Evolutionary conservation across 1,139 yeast species (phyloP), one percentile per base, ranked within the genome.

Genomic region (Kodamaea anthophila): DNA sequence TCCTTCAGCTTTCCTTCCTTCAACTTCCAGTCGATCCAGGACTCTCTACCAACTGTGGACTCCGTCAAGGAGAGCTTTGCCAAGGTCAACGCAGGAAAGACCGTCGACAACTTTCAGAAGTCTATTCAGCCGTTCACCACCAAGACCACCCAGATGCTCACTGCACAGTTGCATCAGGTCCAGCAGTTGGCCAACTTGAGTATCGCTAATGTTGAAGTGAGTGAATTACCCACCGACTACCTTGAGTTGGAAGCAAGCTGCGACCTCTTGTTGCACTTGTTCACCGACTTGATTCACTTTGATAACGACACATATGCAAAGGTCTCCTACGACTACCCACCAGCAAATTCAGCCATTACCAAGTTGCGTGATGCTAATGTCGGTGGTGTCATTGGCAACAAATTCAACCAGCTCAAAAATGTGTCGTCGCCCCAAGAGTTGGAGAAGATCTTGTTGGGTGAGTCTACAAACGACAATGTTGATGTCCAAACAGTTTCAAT

Each of bases 201-300:
- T 30, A 38, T 42, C n/a, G 39, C 55, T 18, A 53, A 54, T 32
- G 50, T 63, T 16, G 72, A 65, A 37, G 61, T 61, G 11, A 73
- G 83, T 39, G 85, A 81, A 49, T 65, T 82, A 34, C 94, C 94
- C 22, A 70, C 71, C 28, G 87, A 81, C 41, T 83, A 83, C 53
- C 65, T 74, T 38, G 68, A 70, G 36, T 62, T 83, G 43, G 93
- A 82, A 51, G 61, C 67, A 37, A 73, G 72, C 45, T 77, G 81
- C 38, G 91, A 78, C 53, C 64, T 72, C 33, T 60, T 79, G 41
- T 72, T 74, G 47, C 64, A 64, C 33, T 69, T 76, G 39, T 76
- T 77, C 55, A 72, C 74, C 38, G 77, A 75, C 49, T 60, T 77
- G 40, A 61, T 78, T 33, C 63, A 66, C 16, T 73, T 74, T 42